Evolutionary conservation across 352 stramenopile genomes (phyloP), one percentile per base, ranked within the genome.

Genomic region (Phytophthora idaei): DNA sequence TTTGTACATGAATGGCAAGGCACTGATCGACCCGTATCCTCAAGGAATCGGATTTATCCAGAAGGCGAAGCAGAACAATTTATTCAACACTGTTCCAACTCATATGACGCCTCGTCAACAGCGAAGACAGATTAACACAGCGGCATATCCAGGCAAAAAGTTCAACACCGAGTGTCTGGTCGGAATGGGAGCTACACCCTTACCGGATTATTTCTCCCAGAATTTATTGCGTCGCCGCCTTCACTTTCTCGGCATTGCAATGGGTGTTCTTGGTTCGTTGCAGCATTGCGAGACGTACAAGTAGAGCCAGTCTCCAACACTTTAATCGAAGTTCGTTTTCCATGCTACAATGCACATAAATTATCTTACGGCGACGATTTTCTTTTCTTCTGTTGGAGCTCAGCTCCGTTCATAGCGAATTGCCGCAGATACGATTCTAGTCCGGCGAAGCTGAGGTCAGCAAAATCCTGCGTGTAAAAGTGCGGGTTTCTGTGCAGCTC

Each of bases 21-120:
- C 64, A 3, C 39, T 72, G 11, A 72, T 72, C 17, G 64, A 72
- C 27, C 64, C 64, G 21, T 72, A 68, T 27, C 64, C 64, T 29
- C 64, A 72, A 55, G 64, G 64, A 17, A 63, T 72, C 21, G 51
- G 79, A 7, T 87, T 80, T 25, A 68, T 86, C 39, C 67, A 29
- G 15, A 76, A 64, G 11, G 57, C 61, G 0, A 51, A 57, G 14
- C 51, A 62, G 12, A 86, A 87, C 61, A 69, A 66, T 12, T 42
- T 85, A 45, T 85, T 76, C 63, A 86, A 87, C 51, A 48, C 59
- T 5, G 54, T 77, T 8, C 81, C 78, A 44, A 87, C 67, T 0
- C 76, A 90, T 50, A 67, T 93, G 47, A 81, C 69, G n/a, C 83
- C 83, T 17, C 71, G 70, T 6, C 68, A 81, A 62, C 48, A 21